phyloP scores from a whole-genome alignment of 495 filamentous ascomycete species.

The Viridothelium virens region DNA sequence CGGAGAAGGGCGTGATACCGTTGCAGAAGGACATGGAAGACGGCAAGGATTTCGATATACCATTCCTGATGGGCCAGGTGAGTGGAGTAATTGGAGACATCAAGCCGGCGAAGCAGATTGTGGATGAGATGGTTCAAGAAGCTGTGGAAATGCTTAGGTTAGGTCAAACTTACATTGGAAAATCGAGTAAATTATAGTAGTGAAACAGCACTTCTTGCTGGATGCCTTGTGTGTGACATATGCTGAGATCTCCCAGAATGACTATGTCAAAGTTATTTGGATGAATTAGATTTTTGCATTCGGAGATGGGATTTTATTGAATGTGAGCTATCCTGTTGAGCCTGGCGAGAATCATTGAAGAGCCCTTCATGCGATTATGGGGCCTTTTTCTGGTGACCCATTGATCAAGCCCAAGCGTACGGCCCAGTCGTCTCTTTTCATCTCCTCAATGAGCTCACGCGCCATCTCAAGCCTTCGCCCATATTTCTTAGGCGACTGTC shows the following conservation, averaged over 20 bases:
- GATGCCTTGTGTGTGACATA: no score
- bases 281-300: no score
- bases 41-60: conserved; percentile 65
- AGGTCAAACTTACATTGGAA: conserved; percentile 42
- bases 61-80: conserved; percentile 92
- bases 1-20: conserved; percentile 65
- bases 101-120: conserved; percentile 71
- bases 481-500: conserved; percentile 28
- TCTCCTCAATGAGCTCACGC: conserved; percentile 34
- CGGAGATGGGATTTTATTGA: no score
- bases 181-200: conserved; percentile 40
- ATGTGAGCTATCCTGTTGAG: no score
- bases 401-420: conserved; percentile 33
- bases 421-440: conserved; percentile 36
- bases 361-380: neutral
- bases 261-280: no score
- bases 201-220: no score
- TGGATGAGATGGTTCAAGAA: conserved; percentile 78
- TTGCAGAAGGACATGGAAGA: conserved; percentile 75
- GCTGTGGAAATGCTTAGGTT: conserved; percentile 60
- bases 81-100: conserved; percentile 65
- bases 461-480: conserved; percentile 34
- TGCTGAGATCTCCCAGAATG: no score
- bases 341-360: neutral
- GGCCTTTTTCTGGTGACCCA: conserved; percentile 3